Evolutionary conservation across 345 rosid genomes (phyloP), one percentile per base, ranked within the genome.

Genomic region (Tarenaya hassleriana): DNA sequence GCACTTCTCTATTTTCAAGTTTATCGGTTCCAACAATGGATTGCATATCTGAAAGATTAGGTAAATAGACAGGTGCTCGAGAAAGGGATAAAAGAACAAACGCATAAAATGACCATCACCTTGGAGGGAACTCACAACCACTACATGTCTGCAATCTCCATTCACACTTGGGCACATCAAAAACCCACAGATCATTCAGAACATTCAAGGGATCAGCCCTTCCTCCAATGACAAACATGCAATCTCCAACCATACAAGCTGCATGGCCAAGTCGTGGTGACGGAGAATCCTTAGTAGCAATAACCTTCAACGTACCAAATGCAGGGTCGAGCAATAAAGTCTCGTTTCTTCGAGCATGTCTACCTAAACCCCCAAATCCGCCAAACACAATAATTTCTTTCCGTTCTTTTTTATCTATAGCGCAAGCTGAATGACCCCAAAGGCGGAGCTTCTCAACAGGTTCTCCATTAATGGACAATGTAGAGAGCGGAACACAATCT

Each of bases 311-410:
- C 5, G 38, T 56, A 4, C 85, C 91, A 57, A 48, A 43, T 14
- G 66, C 66, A 15, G 88, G 87, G 62, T 84, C 80, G 45, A 91
- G 75, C 48, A 84, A 52, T 33, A 82, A 69, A 52, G 74, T 62
- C 50, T 82, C 92, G 17, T 84, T 80, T 71, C 91, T 80, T 29
- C 96, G 78, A 45, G 87, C 81, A 77, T 91, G 95, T 63, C 89
- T 82, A 58, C 98, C 98, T 32, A 73, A 52, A 5, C 98, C 96
- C 35, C 98, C 96, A 76, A 90, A 90, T 19, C 97, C 96, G 70
- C 96, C 94, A 78, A 87, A 84, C 19, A 84, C 64, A 9, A 84
- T 62, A 73, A 91, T 43, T 39, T 68, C 55, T 50, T 62, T 57
- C 8, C 1, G 29, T 34, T 55, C 48, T 18, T 39, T 9, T 44